A percentile compares a stretch with the other conserved stretches of the same genome.
phyloP scores from a whole-genome alignment of 805 yeast genomes.

The Candida taoyuanica region DNA sequence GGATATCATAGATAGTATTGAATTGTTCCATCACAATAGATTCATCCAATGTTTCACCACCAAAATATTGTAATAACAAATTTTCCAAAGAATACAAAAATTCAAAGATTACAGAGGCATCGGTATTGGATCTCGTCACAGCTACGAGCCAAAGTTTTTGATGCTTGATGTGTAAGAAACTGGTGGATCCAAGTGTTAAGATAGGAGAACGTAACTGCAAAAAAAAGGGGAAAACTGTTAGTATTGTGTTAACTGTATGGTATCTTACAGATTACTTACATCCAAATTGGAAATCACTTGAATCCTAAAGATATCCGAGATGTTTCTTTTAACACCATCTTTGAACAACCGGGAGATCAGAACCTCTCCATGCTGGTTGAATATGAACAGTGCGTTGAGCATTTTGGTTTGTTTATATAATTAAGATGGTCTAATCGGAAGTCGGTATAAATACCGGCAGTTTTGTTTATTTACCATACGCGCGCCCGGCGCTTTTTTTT shows the following conservation, averaged over 20 bases:
- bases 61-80: conserved; percentile 43
- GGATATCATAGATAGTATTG: conserved; percentile 62
- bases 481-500: no score
- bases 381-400: conserved; percentile 82
- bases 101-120: conserved; percentile 76
- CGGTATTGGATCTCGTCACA: conserved; percentile 84
- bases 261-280: conserved; percentile 25
- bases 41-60: conserved; percentile 34
- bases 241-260: no score
- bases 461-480: no score
- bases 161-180: conserved; percentile 72
- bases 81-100: conserved; percentile 60
- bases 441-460: not conserved
- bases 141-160: conserved; percentile 75
- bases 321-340: conserved; percentile 71
- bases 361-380: conserved; percentile 78
- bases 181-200: conserved; percentile 86
- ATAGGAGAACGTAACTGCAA: conserved; percentile 56
- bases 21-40: conserved; percentile 59
- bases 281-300: conserved; percentile 75
- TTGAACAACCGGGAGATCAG: conserved; percentile 68
- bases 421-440: not conserved
- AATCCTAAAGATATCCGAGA: conserved; percentile 85
- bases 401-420: no score
- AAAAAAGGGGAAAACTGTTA: no score